phyloP scores from a whole-genome alignment of 1,284 basidiomycete genomes.

The Leucoagaricus sp. region DNA sequence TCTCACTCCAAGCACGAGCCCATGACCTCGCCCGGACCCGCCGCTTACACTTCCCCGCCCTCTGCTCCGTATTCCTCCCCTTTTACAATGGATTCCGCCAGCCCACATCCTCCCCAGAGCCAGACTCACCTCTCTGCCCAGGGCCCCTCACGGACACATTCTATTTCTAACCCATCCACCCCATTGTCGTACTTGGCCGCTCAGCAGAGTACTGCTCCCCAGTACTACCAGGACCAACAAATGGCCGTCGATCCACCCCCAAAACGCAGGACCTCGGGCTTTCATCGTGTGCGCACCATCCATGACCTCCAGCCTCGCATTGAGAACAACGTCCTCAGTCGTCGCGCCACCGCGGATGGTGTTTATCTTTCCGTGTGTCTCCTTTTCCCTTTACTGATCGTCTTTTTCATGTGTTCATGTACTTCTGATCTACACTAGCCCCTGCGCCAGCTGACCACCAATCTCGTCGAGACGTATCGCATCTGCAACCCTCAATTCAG shows the following conservation, averaged over 20 bases:
- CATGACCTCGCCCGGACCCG: slow-evolving; percentile 51
- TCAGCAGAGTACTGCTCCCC: slow-evolving; percentile 43
- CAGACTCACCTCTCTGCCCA: slow-evolving; percentile 49
- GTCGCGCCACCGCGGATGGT: slow-evolving; percentile 70
- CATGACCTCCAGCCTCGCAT: slow-evolving; percentile 73
- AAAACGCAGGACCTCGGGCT: slow-evolving; percentile 67
- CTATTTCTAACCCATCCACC: slow-evolving; percentile 64
- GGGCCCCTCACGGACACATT: slow-evolving; percentile 45
- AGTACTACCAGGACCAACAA: slow-evolving; percentile 60
- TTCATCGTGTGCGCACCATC: slow-evolving; percentile 67
- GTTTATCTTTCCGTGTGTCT: slow-evolving; percentile 59
- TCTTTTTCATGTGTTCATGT: slow-evolving; percentile 14
- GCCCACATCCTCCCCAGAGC: slow-evolving; percentile 55
- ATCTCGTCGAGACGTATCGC: slow-evolving; percentile 86
- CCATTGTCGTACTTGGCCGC: slow-evolving; percentile 66
- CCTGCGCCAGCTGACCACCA: slow-evolving; percentile 83
- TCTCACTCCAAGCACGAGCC: slow-evolving; percentile 60
- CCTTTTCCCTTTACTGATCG: slow-evolving; percentile 3
- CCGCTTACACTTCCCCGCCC: slow-evolving; percentile 55
- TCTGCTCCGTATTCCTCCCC: slow-evolving; percentile 30
- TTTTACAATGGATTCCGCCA: slow-evolving; percentile 60
- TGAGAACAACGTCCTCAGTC: slow-evolving; percentile 55
- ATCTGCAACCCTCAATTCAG: slow-evolving; percentile 92
- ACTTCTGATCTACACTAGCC: slow-evolving; percentile 45
- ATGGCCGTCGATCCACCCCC: slow-evolving; percentile 77